Evolutionary conservation across 768 basidiomycete species (phyloP).

Genomic region (Mycena kentingensis): DNA sequence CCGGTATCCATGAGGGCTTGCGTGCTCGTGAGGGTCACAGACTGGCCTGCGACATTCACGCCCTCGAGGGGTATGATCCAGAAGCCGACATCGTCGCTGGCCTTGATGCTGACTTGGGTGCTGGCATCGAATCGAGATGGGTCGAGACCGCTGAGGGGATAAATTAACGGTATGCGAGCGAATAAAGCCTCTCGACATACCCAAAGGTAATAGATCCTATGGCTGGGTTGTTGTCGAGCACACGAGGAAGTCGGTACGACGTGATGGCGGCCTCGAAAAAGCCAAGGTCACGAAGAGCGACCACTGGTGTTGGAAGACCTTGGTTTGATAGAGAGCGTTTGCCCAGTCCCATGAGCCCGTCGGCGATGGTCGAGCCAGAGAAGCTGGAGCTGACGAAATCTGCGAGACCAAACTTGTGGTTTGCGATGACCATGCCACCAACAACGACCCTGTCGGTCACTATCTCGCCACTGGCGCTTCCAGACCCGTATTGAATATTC

Average conservation of each 20-base stretch:
- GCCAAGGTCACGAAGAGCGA: slow-evolving; percentile 51
- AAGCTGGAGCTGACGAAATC: slow-evolving; percentile 21
- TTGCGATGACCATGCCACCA: slow-evolving; percentile 53
- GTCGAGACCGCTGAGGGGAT: slow-evolving; percentile 65
- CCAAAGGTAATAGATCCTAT: slow-evolving; percentile 79
- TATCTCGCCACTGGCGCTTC: slow-evolving; percentile 50
- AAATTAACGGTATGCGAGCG: too few relatives aligned
- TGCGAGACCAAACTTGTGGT: slow-evolving; percentile 65
- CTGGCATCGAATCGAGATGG: slow-evolving; percentile 60
- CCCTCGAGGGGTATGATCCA: slow-evolving; percentile 45
- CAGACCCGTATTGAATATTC: slow-evolving; percentile 13
- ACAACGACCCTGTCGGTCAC: slow-evolving; percentile 59
- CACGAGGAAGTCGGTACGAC: slow-evolving; percentile 67
- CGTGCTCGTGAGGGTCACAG: not conserved
- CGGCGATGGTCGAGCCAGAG: slow-evolving; percentile 39
- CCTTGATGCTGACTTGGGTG: slow-evolving; percentile 66
- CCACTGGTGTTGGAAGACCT: slow-evolving; percentile 54
- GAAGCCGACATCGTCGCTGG: slow-evolving; percentile 66
- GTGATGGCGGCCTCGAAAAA: slow-evolving; percentile 57
- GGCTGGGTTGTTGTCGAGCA: slow-evolving; percentile 52
- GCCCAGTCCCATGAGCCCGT: slow-evolving; percentile 60
- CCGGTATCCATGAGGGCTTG: slow-evolving; percentile 21
- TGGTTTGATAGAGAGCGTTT: slow-evolving; percentile 57
- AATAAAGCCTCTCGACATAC: slow-evolving; percentile 26
- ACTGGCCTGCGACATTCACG: slow-evolving; percentile 6